Percentiles rank a stretch among this genome's conserved stretches.
These are phyloP conservation scores for Cladophialophora exuberans DNA, from an alignment of 2,329 filamentous ascomycete species.

Conservation along the genomic window DNA sequence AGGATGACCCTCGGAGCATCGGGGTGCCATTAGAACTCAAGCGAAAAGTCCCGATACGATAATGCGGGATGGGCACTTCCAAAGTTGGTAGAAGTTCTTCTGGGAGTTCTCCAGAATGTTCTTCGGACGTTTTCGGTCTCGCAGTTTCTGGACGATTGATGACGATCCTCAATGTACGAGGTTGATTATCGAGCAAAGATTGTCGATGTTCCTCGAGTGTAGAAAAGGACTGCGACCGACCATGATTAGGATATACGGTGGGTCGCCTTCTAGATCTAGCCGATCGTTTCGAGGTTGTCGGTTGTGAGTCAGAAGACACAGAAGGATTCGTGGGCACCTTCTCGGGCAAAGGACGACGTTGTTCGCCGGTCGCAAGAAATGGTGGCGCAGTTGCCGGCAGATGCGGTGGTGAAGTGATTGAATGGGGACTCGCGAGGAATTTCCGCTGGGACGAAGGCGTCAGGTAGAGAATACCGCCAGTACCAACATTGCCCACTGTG, in stretches of 20 bases:
- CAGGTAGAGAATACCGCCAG: conserved; percentile 80
- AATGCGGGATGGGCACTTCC: conserved; percentile 79
- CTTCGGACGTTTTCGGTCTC: conserved; percentile 67
- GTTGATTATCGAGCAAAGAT: conserved; percentile 46
- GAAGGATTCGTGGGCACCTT: conserved; percentile 12
- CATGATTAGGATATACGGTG: conserved; percentile 29
- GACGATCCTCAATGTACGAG: conserved; percentile 75
- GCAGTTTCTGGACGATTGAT: conserved; percentile 72
- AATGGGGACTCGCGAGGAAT: conserved; percentile 38
- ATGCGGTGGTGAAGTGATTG: conserved; percentile 49
- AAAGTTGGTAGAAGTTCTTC: conserved; percentile 58
- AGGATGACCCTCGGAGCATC: conserved; percentile 78
- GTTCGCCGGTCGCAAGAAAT: conserved; percentile 32
- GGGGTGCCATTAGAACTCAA: conserved; percentile 78
- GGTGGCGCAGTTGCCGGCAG: conserved; percentile 55
- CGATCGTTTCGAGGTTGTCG: conserved; percentile 12
- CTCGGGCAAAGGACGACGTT: neutral
- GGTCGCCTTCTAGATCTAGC: conserved; percentile 1
- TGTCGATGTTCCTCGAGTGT: conserved; percentile 68
- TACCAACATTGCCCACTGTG: conserved; percentile 78
- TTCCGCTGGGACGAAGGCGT: conserved; percentile 58
- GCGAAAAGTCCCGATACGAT: conserved; percentile 77
- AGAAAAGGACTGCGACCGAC: conserved; percentile 67
- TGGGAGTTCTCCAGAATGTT: conserved; percentile 36
- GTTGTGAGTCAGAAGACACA: conserved; percentile 14